Base-by-base conservation (phyloP, 2,329 filamentous ascomycete species). In the Microcyclospora tardicrescens region DNA sequence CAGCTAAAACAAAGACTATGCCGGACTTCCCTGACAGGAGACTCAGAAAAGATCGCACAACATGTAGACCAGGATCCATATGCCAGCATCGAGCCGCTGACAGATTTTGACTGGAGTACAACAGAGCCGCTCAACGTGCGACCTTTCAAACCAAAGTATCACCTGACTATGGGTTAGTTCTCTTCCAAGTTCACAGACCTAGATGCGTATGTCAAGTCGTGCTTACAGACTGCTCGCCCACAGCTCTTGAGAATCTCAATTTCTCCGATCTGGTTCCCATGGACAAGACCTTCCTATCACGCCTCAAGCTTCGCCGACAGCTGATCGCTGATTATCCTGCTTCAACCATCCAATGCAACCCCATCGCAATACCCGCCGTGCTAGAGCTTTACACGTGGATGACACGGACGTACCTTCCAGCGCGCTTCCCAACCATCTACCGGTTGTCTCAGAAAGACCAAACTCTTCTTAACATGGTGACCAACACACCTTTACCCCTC, bases 121-220 rank as follows among this genome's bases (percentile, higher is more conserved):
- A 68, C 65, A 27, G 62, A 69, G 40, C 75, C 72, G 0, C 51
- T 74, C 29, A 65, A 71, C 40, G 52, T 75, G 10, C 62, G 75
- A 11, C 69, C 72, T 0, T 77, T 77, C 56, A 77, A 74, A 53
- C 67, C 72, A 5, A 75, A 69, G 47, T 79, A 74, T 50, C 68
- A 78, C 50, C 55, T 79, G 36, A 77, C 75, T 5, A 79, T 79
- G 75, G 71, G 74, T 76, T 57, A 44, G 58, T 46, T 33, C 9
- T 2, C 13, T 28, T 29, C 16, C 9, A 37, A 4, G 6, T 5
- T 32, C 5, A 32, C 10, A 32, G 10, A n/a, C 6, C 5, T 6
- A 32, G 4, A 10, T 32, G 12, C 10, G 10, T 15, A n/a, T 15
- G 14, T 32, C 30, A 32, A 32, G 4, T 10, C 12, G 10, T 15